Percentiles rank a stretch among this genome's conserved stretches.
phyloP scores from a whole-genome alignment of 495 filamentous ascomycete genomes.

The Trichocladium uniseriatum region DNA sequence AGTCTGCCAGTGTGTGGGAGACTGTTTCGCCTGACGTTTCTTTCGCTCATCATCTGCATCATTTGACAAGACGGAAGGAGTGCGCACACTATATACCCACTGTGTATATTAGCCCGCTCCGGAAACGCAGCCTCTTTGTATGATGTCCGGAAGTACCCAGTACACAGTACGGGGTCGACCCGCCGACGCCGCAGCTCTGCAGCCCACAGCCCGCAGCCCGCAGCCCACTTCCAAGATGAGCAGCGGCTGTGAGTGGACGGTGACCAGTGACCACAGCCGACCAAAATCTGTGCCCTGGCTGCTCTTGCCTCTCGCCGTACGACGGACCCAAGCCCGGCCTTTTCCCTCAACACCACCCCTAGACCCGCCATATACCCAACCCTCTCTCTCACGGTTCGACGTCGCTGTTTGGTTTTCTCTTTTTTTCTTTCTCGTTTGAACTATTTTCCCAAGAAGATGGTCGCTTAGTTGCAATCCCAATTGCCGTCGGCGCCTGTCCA shows the following conservation, averaged over 20 bases:
- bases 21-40: no score
- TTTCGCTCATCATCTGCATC: not conserved
- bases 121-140: not conserved
- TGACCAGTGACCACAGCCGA: not conserved
- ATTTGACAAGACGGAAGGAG: not conserved
- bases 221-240: not conserved
- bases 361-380: not conserved
- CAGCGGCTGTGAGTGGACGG: not conserved
- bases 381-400: not conserved
- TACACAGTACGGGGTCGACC: not conserved
- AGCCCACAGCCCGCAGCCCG: not conserved
- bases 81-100: constrained; percentile 2
- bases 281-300: not conserved
- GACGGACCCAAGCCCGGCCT: not conserved
- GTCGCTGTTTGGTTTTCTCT: not conserved
- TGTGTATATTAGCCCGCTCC: not conserved
- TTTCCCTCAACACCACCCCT: not conserved
- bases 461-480: constrained; percentile 17
- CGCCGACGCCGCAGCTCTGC: constrained; percentile 15
- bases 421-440: not conserved
- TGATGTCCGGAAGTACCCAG: not conserved
- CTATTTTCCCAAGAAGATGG: constrained; percentile 9
- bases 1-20: no score
- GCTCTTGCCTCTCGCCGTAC: not conserved
- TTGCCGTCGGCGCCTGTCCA: constrained; percentile 4